Conservation (phyloP, 768 basidiomycete genomes). For the Boletus reticulatus region DNA sequence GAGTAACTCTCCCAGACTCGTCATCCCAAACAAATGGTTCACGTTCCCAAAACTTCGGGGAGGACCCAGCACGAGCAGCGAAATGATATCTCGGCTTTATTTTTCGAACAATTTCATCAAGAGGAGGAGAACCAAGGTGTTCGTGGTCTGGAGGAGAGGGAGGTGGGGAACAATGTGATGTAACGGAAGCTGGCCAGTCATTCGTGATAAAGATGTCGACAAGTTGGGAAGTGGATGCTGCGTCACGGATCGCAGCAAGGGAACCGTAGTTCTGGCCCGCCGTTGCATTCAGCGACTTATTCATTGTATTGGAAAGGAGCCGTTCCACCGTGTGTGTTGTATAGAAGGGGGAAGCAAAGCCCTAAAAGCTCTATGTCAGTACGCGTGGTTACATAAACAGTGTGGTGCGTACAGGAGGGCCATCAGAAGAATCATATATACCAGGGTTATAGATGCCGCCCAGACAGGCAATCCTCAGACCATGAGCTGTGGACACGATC, state of each 20-base stretch:
- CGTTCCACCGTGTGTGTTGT: slow-evolving; percentile 67
- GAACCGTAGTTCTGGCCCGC: slow-evolving; percentile 54
- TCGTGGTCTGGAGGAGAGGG: slow-evolving; percentile 44
- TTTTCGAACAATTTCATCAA: slow-evolving; percentile 62
- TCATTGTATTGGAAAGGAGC: slow-evolving; percentile 66
- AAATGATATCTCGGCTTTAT: slow-evolving; percentile 90
- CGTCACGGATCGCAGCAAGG: slow-evolving; percentile 64
- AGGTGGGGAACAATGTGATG: slow-evolving; percentile 55
- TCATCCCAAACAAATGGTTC: slow-evolving; percentile 89
- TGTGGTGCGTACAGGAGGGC: slow-evolving; percentile 54
- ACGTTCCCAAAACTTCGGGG: slow-evolving; percentile 89
- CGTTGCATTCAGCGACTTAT: slow-evolving; percentile 44
- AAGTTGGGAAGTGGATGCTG: slow-evolving; percentile 58
- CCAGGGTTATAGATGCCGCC: slow-evolving; percentile 72
- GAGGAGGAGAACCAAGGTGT: slow-evolving; percentile 47
- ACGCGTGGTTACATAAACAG: background rate
- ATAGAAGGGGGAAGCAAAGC: slow-evolving; percentile 76
- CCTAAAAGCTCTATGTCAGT: slow-evolving; percentile 39
- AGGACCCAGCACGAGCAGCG: slow-evolving; percentile 59
- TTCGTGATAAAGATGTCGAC: slow-evolving; percentile 83
- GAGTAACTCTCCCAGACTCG: slow-evolving; percentile 60
- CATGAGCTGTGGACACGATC: slow-evolving; percentile 73
- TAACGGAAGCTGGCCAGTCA: slow-evolving; percentile 68
- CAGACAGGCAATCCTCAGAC: slow-evolving; percentile 81
- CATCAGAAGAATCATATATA: slow-evolving; percentile 56